phyloP scores from a whole-genome alignment of 192 early-diverging fungal genomes.

The Entophlyctis helioformis region DNA sequence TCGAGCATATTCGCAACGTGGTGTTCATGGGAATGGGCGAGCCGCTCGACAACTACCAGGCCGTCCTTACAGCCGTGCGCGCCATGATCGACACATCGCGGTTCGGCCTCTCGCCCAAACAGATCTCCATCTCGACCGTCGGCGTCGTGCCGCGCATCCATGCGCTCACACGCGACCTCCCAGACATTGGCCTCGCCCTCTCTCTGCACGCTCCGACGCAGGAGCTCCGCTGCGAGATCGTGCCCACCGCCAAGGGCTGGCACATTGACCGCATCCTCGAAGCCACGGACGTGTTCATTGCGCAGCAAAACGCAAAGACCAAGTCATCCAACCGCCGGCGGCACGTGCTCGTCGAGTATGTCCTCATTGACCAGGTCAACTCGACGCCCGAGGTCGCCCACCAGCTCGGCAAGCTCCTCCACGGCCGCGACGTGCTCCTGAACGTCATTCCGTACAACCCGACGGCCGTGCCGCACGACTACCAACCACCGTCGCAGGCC shows the following conservation, averaged over 20 bases:
- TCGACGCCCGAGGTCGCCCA: slow-evolving; percentile 25
- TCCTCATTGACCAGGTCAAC: slow-evolving; percentile 38
- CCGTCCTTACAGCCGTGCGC: slow-evolving; percentile 26
- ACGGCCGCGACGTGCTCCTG: slow-evolving; percentile 24
- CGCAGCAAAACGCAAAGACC: slow-evolving; percentile 23
- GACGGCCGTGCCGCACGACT: slow-evolving; percentile 33
- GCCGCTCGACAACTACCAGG: slow-evolving; percentile 41
- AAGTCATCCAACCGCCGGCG: slow-evolving; percentile 10
- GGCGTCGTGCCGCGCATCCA: slow-evolving; percentile 41
- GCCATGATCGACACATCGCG: slow-evolving; percentile 33
- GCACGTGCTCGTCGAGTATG: slow-evolving; percentile 41
- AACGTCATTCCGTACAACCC: slow-evolving; percentile 49
- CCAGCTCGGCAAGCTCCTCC: slow-evolving; percentile 30
- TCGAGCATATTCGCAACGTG: slow-evolving; percentile 38
- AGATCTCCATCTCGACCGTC: slow-evolving; percentile 42
- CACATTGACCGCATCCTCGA: slow-evolving; percentile 29
- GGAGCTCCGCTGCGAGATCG: slow-evolving; percentile 30
- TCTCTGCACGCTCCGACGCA: slow-evolving; percentile 45
- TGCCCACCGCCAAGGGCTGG: slow-evolving; percentile 45
- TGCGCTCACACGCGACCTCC: slow-evolving; percentile 26
- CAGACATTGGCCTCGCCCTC: slow-evolving; percentile 35
- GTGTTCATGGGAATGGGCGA: slow-evolving; percentile 53
- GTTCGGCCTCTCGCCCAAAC: slow-evolving; percentile 26
- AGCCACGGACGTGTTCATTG: slow-evolving; percentile 32
- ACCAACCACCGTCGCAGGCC: slow-evolving; percentile 25